Evolutionary conservation across 192 early-diverging fungal genomes (phyloP).

Genomic region (Radiomyces spectabilis): DNA sequence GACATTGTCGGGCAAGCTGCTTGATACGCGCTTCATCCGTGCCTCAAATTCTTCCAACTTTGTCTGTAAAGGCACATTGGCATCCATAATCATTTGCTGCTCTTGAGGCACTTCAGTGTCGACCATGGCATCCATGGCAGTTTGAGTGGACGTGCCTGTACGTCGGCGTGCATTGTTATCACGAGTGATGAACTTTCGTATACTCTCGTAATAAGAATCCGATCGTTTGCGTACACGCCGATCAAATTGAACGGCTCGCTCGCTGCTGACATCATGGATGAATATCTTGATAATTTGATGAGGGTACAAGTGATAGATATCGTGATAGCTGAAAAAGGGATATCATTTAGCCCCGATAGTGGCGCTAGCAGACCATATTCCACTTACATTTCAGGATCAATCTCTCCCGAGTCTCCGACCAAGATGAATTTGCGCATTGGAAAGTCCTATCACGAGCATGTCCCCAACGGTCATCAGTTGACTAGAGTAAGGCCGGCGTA

Average conservation of each 20-base stretch:
- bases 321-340: constrained; percentile 9
- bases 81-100: constrained; percentile 10
- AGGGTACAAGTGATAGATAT: constrained; percentile 21
- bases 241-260: constrained; percentile 21
- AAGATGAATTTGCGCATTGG: constrained; percentile 80
- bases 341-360: neutral
- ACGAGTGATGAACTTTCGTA: constrained; percentile 8
- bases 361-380: neutral
- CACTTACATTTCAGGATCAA: constrained; percentile 77
- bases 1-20: constrained; percentile 15
- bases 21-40: constrained; percentile 13
- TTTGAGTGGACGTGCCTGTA: neutral
- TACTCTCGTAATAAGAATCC: constrained; percentile 1
- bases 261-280: constrained; percentile 30
- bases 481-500: constrained; percentile 2
- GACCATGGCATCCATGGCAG: constrained; percentile 23
- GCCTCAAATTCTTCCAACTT: constrained; percentile 17
- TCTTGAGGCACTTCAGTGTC: constrained; percentile 14
- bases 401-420: constrained; percentile 87
- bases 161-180: neutral
- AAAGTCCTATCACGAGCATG: constrained; percentile 48
- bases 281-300: constrained; percentile 30
- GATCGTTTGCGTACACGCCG: neutral
- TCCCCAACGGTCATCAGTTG: constrained; percentile 12
- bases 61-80: constrained; percentile 7